Base-by-base conservation (phyloP, 1,284 basidiomycete species). In the Trichosporon faecale region DNA sequence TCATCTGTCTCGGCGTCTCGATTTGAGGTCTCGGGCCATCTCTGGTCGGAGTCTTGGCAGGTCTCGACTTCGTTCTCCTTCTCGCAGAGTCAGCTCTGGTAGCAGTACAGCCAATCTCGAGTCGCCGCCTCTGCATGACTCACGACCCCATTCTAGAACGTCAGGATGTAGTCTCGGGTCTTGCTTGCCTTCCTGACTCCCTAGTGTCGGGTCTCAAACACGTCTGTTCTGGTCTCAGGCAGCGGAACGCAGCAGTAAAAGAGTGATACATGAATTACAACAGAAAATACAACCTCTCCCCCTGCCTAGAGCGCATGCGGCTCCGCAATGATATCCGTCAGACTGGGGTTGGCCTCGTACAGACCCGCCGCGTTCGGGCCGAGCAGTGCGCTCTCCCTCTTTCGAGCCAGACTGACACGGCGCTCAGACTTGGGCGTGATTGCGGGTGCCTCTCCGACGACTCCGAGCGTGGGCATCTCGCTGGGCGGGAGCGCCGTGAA, bases 281-380 rank as follows among this genome's bases (percentile, higher is more conserved):
- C 40, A 44, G 37, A 40, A 44, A n/a, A 44, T 44, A 44, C 40
- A 44, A 44, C 18, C 16, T 21, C 8, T 12, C 49, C 21, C 49
- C 9, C 7, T 21, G 46, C 9, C 12, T 12, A 52, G 9, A 52
- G 49, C 21, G 49, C 49, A 21, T 52, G 49, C n/a, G n/a, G 7
- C 18, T 52, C 49, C 16, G 57, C 27, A 18, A 61, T 61, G 29
- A 61, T 61, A n/a, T 61, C 57, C 57, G 57, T 61, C 16, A 61
- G 57, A n/a, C 57, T 61, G 18, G 57, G 57, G 18, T 31, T 61
- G 14, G 57, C 57, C 57, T 61, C 27, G 29, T 61, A 61, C 4
- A 61, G 57, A 25, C 29, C 27, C 16, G 5, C 18, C 12, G 18
- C 18, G 40, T 5, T 44, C 29, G 27, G 3, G 57, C 29, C 57